phyloP scores from a whole-genome alignment of 2,329 filamentous ascomycete species.

The Diplodia corticola region DNA sequence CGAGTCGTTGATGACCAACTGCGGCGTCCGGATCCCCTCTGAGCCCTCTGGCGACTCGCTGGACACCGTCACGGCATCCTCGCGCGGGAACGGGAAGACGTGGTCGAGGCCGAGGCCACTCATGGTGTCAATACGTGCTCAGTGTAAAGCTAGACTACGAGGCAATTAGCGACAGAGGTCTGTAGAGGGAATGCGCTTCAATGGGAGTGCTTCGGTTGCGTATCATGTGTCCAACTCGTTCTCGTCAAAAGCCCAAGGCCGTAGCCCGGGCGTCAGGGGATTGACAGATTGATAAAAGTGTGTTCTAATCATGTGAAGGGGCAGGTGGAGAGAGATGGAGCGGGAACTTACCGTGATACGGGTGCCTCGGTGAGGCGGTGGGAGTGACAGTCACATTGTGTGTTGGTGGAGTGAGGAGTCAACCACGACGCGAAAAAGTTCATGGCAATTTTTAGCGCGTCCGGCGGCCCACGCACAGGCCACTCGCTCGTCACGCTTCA shows the following conservation, averaged over 20 bases:
- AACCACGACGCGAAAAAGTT: constrained; percentile 17
- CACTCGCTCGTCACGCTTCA: not conserved
- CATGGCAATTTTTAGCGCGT: constrained; percentile 17
- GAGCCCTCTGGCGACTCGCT: not conserved
- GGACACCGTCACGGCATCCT: not conserved
- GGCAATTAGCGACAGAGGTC: not conserved
- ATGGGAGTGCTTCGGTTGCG: not conserved
- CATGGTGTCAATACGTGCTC: not conserved
- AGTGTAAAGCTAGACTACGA: not conserved
- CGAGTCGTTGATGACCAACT: constrained; percentile 1
- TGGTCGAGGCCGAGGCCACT: constrained; percentile 19
- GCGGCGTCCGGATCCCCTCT: not conserved
- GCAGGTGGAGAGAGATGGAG: not conserved
- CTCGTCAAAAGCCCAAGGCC: constrained; percentile 19
- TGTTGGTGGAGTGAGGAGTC: constrained; percentile 15
- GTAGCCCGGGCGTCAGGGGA: constrained; percentile 21
- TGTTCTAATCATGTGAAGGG: constrained; percentile 21
- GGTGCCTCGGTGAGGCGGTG: constrained; percentile 21
- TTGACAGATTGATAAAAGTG: constrained; percentile 25
- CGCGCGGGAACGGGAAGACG: constrained; percentile 14
- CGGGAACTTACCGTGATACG: not conserved
- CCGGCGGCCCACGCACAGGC: not conserved
- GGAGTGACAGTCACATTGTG: constrained; percentile 21
- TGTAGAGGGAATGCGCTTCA: not conserved
- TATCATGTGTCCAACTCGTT: constrained; percentile 22